Conservation (phyloP, 208 protist genomes). For the Acanthamoeba rhysodes region DNA sequence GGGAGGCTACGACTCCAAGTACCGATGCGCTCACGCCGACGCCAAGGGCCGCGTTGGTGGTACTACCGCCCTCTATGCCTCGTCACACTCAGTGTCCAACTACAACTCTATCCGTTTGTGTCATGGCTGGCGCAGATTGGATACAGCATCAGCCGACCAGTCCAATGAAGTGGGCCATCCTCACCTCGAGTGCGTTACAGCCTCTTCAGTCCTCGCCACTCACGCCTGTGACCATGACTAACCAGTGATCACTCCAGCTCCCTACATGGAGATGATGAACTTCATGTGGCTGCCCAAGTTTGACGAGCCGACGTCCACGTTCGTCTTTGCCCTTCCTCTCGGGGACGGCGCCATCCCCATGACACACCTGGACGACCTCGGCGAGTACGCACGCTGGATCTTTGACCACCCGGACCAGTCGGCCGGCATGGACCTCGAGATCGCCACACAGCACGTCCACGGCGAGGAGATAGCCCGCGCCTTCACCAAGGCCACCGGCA, state of each 20-base stretch:
- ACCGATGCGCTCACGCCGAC: neutral
- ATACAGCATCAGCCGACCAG: neutral
- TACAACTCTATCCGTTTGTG: no score
- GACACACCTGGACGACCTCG: slow-evolving; percentile 64
- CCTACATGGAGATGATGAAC: slow-evolving; percentile 74
- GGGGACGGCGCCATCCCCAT: slow-evolving; percentile 32
- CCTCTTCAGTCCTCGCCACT: no score
- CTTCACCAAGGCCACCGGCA: neutral
- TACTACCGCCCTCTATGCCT: no score
- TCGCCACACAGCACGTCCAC: neutral
- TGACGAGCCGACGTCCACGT: neutral
- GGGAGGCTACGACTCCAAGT: slow-evolving; percentile 37
- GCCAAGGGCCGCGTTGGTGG: neutral
- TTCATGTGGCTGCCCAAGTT: slow-evolving; percentile 43
- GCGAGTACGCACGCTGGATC: slow-evolving; percentile 29
- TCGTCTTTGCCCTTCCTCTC: neutral
- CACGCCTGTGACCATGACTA: no score
- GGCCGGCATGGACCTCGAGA: neutral
- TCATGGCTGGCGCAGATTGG: no score
- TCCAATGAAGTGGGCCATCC: slow-evolving; percentile 51
- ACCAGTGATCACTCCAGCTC: no score
- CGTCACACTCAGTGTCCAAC: no score
- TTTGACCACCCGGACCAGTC: slow-evolving; percentile 47
- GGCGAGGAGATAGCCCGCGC: neutral
- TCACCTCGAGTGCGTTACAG: neutral